Base-by-base conservation (phyloP, 2,329 filamentous ascomycete genomes). In the Chaetothyriales sp. region DNA sequence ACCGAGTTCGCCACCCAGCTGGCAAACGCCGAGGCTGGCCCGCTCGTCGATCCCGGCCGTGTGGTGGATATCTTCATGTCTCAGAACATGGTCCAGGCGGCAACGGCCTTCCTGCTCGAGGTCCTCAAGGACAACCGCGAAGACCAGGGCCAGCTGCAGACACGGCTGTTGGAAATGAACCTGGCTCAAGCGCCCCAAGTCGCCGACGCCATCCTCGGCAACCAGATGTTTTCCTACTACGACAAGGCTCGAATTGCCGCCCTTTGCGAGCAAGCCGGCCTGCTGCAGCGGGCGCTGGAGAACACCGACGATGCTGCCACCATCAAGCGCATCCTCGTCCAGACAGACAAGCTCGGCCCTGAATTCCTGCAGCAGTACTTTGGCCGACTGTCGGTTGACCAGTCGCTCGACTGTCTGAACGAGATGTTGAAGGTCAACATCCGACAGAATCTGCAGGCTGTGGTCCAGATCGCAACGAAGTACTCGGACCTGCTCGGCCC, bases 61-160 rank as follows among this genome's bases (percentile, higher is more conserved):
- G 89, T 95, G 20, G 88, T 95, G 47, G 92, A 98, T 67, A 89
- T 98, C 54, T 98, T 98, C 82, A 85, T 95, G 70, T 89, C 89
- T 8, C 92, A 98, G 69, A 89, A 89, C 63, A 92, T 97, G 89
- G 80, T 97, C 48, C 94, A 97, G 67, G 89, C 95, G 69, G 90
- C 90, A 6, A 98, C 94, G 2, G 89, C 90, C n/a, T 98, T 98
- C 78, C 73, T 98, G 49, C 79, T 98, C 22, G 92, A 98, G 70
- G 90, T 89, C 2, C 78, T 98, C 33, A 92, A 95, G 69, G 88
- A 92, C 61, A 95, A 98, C 73, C 85, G 83, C 62, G 89, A 89
- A 0, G 92, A 98, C 68, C 89, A 98, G 65, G 90, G 83, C 43
- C 83, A 90, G 60, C 77, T 98, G 43, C 92, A 98, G 71, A 98